Conservation (phyloP, 208 protist genomes). For the Acanthamoeba sp. region DNA sequence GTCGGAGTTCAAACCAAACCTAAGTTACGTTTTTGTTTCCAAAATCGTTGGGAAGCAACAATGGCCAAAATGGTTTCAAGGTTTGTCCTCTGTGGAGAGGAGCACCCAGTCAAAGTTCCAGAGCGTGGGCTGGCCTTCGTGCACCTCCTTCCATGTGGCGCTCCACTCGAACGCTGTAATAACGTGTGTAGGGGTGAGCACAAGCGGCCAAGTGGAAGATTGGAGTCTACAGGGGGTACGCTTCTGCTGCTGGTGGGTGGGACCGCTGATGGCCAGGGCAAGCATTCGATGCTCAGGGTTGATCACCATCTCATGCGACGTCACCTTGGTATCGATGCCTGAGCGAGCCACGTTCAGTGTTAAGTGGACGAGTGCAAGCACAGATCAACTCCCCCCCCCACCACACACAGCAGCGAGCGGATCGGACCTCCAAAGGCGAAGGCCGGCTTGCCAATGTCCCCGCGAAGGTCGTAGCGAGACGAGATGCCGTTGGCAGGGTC, state of each 20-base stretch:
- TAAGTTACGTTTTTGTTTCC: too few species aligned
- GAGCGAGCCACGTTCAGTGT: not conserved
- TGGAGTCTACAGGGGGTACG: not conserved
- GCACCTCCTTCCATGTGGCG: slow-evolving; percentile 20
- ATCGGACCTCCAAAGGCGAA: slow-evolving; percentile 86
- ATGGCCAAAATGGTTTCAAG: too few species aligned
- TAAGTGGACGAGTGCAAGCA: too few species aligned
- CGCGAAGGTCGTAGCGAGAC: slow-evolving; percentile 84
- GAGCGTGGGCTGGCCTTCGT: slow-evolving; percentile 69
- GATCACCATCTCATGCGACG: not conserved
- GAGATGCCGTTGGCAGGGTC: slow-evolving; percentile 79
- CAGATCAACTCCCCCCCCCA: too few species aligned
- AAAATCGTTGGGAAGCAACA: too few species aligned
- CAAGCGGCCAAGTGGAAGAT: not conserved
- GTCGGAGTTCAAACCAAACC: too few species aligned
- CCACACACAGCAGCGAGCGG: too few species aligned
- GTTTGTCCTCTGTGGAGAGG: not conserved
- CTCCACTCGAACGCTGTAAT: slow-evolving; percentile 72
- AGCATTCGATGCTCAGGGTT: not conserved
- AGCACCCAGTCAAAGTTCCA: slow-evolving; percentile 58
- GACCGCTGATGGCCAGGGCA: slow-evolving; percentile 62
- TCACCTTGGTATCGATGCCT: slow-evolving; percentile 22
- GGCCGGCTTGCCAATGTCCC: not conserved
- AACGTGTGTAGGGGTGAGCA: not conserved
- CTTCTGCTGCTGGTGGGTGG: slow-evolving; percentile 77